Conservation (phyloP, 140 eudicot species). For the Anethum foeniculum region DNA sequence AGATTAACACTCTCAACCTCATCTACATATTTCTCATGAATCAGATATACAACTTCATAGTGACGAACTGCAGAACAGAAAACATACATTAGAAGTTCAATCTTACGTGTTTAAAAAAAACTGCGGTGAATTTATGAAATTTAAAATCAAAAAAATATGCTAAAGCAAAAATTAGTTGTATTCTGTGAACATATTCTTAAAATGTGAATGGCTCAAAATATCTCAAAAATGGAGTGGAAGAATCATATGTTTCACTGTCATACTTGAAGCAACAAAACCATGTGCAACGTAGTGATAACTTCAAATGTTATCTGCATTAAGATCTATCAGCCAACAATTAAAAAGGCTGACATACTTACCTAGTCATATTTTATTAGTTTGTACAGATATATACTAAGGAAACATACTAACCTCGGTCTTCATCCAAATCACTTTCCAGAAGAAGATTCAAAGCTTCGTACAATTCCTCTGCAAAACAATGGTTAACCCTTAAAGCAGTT, state of each 20-base stretch:
- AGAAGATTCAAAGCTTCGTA: slow-evolving; percentile 72
- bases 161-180: neutral
- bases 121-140: neutral
- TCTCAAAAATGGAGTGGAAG: neutral
- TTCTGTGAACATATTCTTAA: neutral
- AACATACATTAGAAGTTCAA: neutral
- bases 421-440: slow-evolving; percentile 77
- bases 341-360: neutral
- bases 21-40: slow-evolving; percentile 61
- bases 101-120: neutral
- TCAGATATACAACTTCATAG: slow-evolving; percentile 87
- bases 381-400: neutral
- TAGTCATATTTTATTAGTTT: neutral
- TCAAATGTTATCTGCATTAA: neutral
- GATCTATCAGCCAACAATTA: neutral
- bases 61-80: slow-evolving; percentile 58
- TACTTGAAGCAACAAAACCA: neutral
- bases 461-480: slow-evolving; percentile 67
- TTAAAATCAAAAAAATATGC: neutral
- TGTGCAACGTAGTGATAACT: neutral
- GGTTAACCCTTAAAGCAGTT: slow-evolving; percentile 16
- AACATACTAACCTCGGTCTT: slow-evolving; percentile 57
- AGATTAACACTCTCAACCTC: slow-evolving; percentile 78
- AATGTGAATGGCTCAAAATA: neutral
- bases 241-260: neutral